Evolutionary conservation across 2,329 filamentous ascomycete species (phyloP), one percentile per base, ranked within the genome.

Genomic region (Cadophora malorum): DNA sequence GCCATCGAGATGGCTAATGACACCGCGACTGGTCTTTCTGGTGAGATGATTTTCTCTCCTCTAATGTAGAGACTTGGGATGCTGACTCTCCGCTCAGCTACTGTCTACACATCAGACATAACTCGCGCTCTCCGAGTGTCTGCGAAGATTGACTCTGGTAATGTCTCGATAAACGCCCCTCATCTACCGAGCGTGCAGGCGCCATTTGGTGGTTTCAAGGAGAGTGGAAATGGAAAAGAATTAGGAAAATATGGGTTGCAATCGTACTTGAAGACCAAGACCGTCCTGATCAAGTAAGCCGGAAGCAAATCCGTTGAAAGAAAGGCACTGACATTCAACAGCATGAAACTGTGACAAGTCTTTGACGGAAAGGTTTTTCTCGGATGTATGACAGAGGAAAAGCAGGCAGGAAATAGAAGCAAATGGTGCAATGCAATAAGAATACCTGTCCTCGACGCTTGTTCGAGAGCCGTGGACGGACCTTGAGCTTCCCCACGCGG

Each of bases 171-270:
- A 47, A 58, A 67, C 12, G 80, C 78, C 56, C 74, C 94, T 81
- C 94, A 94, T 80, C 81, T 88, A 63, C 81, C 94, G 2, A 86
- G 89, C 77, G 86, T 87, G 79, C 82, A 87, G 73, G 75, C 89
- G 53, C 78, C 74, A 4, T 93, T 93, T 73, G 89, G 90, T 55
- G 92, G 92, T 0, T 91, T 85, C 82, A 94, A 93, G 80, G 85
- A 92, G 80, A 86, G 82, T 55, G 91, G 92, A 65, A 90, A 92
- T 64, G 91, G 91, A 28, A 88, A 90, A 64, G 92, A 95, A 79
- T 81, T 90, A 5, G 89, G 89, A 69, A 87, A 90, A 81, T 85
- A 85, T 55, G 89, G 87, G 0, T 78, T 91, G 59, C 80, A 82
- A 49, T 88, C 88, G 80, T 91, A 90, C 78, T 87, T 86, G 19